These are phyloP conservation scores for Ziziphus jujuba DNA, from an alignment of 306 rosid species.

Conservation along the genomic window DNA sequence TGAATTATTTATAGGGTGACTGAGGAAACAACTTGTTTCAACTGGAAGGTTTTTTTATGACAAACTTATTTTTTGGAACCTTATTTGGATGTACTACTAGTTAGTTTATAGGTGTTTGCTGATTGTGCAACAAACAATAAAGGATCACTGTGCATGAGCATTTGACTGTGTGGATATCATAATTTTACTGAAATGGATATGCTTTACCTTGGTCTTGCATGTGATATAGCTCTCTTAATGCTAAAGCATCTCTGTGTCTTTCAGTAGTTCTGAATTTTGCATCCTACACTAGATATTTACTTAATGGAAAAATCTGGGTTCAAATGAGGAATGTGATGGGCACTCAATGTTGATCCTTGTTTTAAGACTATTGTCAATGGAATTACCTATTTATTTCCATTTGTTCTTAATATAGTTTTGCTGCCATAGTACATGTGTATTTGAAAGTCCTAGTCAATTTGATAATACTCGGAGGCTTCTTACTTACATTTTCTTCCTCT, in stretches of 20 bases:
- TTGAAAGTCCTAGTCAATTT: constrained; percentile 9
- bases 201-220: constrained; percentile 2
- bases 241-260: constrained; percentile 12
- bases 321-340: background rate
- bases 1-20: background rate
- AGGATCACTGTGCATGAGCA: too few relatives aligned
- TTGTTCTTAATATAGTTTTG: background rate
- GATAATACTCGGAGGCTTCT: background rate
- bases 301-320: background rate
- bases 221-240: background rate
- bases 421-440: background rate
- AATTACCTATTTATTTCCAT: background rate
- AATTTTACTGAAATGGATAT: background rate
- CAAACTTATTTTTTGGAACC: too few relatives aligned
- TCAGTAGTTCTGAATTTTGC: background rate
- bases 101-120: too few relatives aligned
- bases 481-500: background rate
- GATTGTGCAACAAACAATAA: too few relatives aligned
- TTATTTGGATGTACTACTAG: too few relatives aligned
- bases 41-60: background rate
- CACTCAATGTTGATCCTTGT: background rate
- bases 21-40: background rate
- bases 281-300: background rate
- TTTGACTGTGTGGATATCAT: background rate
- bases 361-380: background rate